Percentiles rank a stretch among this genome's conserved stretches.
Evolutionary conservation across 2,329 filamentous ascomycete genomes (phyloP).

Genomic region (Moelleriella libera): DNA sequence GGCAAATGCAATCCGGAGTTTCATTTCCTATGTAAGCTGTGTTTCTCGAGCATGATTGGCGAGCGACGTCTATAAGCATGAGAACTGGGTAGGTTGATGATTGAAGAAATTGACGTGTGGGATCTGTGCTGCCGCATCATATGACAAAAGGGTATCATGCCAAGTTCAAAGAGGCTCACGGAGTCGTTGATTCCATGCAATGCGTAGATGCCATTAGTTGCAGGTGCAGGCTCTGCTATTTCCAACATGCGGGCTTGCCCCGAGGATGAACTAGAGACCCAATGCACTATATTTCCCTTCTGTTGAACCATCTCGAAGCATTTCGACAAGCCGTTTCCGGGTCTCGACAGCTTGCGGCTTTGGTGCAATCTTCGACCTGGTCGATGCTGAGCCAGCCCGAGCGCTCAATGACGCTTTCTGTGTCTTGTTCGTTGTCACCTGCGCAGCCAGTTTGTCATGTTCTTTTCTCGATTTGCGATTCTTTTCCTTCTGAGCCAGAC

Average conservation of each 20-base stretch:
- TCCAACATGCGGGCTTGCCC: neutral
- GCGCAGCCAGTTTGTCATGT: neutral
- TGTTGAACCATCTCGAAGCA: conserved; percentile 13
- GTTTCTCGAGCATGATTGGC: too few species aligned
- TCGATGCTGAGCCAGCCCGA: conserved; percentile 2
- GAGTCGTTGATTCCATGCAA: too few species aligned
- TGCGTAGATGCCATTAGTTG: too few species aligned
- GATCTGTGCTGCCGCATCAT: too few species aligned
- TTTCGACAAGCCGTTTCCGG: conserved; percentile 9
- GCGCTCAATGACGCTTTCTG: neutral
- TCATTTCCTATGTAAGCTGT: too few species aligned
- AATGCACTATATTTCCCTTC: conserved; percentile 19
- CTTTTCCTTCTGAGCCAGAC: conserved; percentile 8
- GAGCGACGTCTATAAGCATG: too few species aligned
- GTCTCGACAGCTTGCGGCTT: neutral
- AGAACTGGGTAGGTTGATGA: too few species aligned
- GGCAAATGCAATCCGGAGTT: too few species aligned
- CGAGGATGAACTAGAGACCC: conserved; percentile 14
- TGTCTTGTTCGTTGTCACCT: neutral
- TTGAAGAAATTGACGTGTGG: too few species aligned
- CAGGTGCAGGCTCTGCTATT: too few species aligned
- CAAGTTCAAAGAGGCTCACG: too few species aligned
- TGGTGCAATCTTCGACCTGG: conserved; percentile 1
- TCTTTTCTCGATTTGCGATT: conserved; percentile 9
- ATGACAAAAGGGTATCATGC: too few species aligned